Evolutionary conservation across 345 rosid genomes (phyloP).

Genomic region (Geranium brycei): DNA sequence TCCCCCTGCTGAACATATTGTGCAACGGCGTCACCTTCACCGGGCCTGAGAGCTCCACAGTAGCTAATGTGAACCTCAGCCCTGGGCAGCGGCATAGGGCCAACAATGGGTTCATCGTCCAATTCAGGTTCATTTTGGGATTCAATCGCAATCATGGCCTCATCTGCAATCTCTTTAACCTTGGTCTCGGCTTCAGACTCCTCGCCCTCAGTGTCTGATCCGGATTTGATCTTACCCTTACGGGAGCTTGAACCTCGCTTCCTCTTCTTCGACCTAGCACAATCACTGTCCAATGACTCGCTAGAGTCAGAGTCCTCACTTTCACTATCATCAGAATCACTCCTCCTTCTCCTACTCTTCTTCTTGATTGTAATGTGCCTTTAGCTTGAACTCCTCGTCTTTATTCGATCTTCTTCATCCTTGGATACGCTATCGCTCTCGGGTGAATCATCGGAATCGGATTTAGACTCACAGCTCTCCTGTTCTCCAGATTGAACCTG

Average conservation of each 20-base stretch:
- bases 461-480: constrained; percentile 20
- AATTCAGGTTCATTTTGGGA: constrained; percentile 62
- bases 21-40: constrained; percentile 99
- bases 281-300: not conserved
- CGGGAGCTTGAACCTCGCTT: constrained; percentile 9
- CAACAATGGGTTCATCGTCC: constrained; percentile 59
- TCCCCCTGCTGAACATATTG: constrained; percentile 99
- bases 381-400: constrained; percentile 4
- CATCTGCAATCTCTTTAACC: constrained; percentile 26
- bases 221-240: constrained; percentile 19
- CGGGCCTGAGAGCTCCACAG: constrained; percentile 96
- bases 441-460: constrained; percentile 25
- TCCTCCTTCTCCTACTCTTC: constrained; percentile 14
- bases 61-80: constrained; percentile 96
- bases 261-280: constrained; percentile 23
- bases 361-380: constrained; percentile 1
- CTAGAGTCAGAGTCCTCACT: constrained; percentile 21
- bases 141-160: constrained; percentile 40
- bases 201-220: constrained; percentile 22
- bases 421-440: too few species aligned
- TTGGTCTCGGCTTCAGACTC: constrained; percentile 27
- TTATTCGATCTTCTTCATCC: constrained; percentile 1
- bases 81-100: constrained; percentile 84
- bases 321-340: constrained; percentile 17
- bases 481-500: constrained; percentile 29